A percentile compares a stretch with the other conserved stretches of the same genome.
Conservation (phyloP, 2,329 filamentous ascomycete genomes). For the Botrytis tulipae region DNA sequence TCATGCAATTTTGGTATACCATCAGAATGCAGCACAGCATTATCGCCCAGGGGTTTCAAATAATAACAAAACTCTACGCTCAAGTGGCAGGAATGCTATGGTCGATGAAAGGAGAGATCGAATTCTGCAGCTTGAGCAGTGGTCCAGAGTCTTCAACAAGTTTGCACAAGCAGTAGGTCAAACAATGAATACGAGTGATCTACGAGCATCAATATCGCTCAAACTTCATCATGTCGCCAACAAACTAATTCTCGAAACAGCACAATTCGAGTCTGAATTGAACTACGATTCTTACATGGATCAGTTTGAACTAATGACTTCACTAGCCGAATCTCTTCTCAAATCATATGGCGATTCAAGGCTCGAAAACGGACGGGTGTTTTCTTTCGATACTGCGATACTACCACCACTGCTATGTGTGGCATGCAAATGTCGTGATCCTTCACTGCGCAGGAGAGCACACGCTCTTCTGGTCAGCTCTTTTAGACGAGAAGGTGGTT, state of each 20-base stretch:
- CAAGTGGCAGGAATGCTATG: not conserved
- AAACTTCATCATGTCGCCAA: slow-evolving; percentile 1
- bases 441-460: slow-evolving; percentile 12
- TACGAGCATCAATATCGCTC: slow-evolving; percentile 12
- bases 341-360: not conserved
- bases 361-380: not conserved
- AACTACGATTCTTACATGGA: slow-evolving; percentile 16
- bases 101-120: not conserved
- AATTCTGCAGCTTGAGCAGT: not conserved
- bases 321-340: slow-evolving; percentile 15
- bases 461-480: not conserved
- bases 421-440: slow-evolving; percentile 17
- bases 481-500: slow-evolving; percentile 12
- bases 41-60: no score
- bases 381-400: slow-evolving; percentile 6
- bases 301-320: slow-evolving; percentile 18
- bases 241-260: slow-evolving; percentile 13
- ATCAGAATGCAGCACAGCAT: not conserved
- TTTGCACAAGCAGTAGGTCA: slow-evolving; percentile 1
- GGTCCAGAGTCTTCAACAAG: slow-evolving; percentile 1
- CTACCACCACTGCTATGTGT: slow-evolving; percentile 12
- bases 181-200: not conserved
- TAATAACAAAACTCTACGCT: not conserved
- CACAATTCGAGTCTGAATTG: slow-evolving; percentile 8
- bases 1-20: slow-evolving; percentile 1